Conservation (phyloP, 2,329 filamentous ascomycete genomes). For the Nemania bipapillata region DNA sequence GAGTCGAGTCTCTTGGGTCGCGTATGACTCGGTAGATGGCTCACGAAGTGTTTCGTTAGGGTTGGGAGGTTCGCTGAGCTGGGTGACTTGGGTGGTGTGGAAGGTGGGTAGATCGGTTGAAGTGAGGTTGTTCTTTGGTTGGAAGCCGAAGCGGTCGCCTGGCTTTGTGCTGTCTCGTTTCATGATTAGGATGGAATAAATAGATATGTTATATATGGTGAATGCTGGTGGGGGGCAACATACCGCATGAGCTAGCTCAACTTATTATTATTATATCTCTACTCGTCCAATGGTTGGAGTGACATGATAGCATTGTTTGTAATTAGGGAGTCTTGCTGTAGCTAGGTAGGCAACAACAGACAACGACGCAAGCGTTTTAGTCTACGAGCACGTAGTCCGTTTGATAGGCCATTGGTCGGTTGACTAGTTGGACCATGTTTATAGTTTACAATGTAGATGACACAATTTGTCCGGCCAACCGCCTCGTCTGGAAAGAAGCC, state of each 20-base stretch:
- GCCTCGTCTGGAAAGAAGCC: not conserved
- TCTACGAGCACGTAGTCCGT: too few relatives aligned
- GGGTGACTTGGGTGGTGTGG: too few relatives aligned
- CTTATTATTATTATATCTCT: not conserved
- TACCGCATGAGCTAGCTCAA: slow-evolving; percentile 25
- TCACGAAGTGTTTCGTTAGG: not conserved
- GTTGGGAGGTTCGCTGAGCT: too few relatives aligned
- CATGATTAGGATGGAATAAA: slow-evolving; percentile 4
- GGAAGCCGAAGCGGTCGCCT: slow-evolving; percentile 50
- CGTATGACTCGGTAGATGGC: not conserved
- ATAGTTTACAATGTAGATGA: slow-evolving; percentile 35
- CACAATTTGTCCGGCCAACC: slow-evolving; percentile 49
- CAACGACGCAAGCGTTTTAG: too few relatives aligned
- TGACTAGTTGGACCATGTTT: slow-evolving; percentile 25
- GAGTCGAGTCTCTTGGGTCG: slow-evolving; percentile 30
- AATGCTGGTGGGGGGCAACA: slow-evolving; percentile 3
- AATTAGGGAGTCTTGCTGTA: not conserved
- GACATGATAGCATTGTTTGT: not conserved
- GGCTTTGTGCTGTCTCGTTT: slow-evolving; percentile 46
- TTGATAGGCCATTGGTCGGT: too few relatives aligned
- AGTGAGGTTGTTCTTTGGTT: slow-evolving; percentile 49
- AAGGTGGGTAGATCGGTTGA: slow-evolving; percentile 43
- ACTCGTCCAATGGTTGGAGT: not conserved
- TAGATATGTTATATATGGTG: not conserved
- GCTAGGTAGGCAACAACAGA: too few relatives aligned